Percentiles rank a stretch among this genome's conserved stretches.
phyloP scores from a whole-genome alignment of 176 grass and related monocot genomes.

The Carex littledalei region DNA sequence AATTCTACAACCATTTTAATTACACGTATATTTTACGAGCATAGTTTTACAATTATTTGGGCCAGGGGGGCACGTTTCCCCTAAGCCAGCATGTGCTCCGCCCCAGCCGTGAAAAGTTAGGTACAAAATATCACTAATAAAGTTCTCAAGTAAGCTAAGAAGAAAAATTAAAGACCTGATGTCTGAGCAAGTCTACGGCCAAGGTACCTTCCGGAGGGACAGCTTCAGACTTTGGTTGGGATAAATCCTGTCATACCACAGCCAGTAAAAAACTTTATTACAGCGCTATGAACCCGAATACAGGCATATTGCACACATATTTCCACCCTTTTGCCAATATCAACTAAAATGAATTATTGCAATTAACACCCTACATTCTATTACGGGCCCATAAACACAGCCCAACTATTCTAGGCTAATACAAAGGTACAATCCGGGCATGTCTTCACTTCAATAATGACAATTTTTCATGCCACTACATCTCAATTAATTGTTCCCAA shows the following conservation, averaged over 20 bases:
- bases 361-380: not conserved
- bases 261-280: constrained; percentile 28
- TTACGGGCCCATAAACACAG: not conserved
- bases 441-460: not conserved
- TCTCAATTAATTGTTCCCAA: not conserved
- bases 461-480: not conserved
- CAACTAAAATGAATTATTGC: not conserved
- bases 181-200: constrained; percentile 81
- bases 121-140: not conserved
- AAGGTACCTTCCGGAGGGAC: constrained; percentile 80
- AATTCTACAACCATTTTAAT: not conserved
- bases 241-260: constrained; percentile 65
- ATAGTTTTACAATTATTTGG: not conserved
- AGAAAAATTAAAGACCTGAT: constrained; percentile 54
- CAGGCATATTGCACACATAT: not conserved
- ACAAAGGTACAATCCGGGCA: not conserved
- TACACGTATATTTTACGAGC: not conserved
- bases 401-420: not conserved
- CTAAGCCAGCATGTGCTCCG: not conserved
- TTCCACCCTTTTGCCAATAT: not conserved
- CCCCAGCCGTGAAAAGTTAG: not conserved
- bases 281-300: constrained; percentile 11
- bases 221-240: constrained; percentile 75
- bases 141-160: not conserved
- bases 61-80: not conserved